phyloP scores from a whole-genome alignment of 2,329 filamentous ascomycete genomes.

The Didymella segeticola region DNA sequence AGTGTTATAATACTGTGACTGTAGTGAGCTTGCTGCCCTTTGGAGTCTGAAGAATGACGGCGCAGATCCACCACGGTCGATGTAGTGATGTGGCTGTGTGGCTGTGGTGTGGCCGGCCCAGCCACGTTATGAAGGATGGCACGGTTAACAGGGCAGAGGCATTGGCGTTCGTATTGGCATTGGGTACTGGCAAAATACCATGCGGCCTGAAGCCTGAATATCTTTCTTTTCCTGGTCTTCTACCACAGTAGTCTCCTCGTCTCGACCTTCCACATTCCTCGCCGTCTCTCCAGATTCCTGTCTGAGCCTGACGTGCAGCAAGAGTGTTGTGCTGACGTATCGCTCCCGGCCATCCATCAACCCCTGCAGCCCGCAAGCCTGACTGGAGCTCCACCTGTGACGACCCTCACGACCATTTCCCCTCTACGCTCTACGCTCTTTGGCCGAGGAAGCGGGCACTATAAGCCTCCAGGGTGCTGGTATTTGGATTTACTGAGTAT shows the following conservation, averaged over 20 bases:
- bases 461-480: neutral
- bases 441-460: slow-evolving; percentile 5
- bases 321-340: slow-evolving; percentile 18
- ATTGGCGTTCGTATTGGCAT: neutral
- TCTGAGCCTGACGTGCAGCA: slow-evolving; percentile 5
- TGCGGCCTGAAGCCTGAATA: neutral
- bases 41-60: neutral
- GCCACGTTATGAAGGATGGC: neutral
- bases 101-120: no score
- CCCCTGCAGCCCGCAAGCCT: slow-evolving; percentile 17
- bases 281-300: neutral
- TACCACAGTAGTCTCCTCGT: neutral
- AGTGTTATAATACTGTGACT: neutral
- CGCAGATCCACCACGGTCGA: slow-evolving; percentile 5
- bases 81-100: slow-evolving; percentile 4
- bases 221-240: neutral
- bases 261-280: neutral
- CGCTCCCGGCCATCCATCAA: slow-evolving; percentile 2
- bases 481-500: no score
- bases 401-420: neutral
- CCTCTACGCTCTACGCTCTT: slow-evolving; percentile 4
- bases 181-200: neutral
- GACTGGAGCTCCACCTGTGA: slow-evolving; percentile 12
- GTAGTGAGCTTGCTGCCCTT: neutral
- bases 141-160: neutral